Conservation (phyloP, 139 green algal genomes). For the Nannochloris sp. region DNA sequence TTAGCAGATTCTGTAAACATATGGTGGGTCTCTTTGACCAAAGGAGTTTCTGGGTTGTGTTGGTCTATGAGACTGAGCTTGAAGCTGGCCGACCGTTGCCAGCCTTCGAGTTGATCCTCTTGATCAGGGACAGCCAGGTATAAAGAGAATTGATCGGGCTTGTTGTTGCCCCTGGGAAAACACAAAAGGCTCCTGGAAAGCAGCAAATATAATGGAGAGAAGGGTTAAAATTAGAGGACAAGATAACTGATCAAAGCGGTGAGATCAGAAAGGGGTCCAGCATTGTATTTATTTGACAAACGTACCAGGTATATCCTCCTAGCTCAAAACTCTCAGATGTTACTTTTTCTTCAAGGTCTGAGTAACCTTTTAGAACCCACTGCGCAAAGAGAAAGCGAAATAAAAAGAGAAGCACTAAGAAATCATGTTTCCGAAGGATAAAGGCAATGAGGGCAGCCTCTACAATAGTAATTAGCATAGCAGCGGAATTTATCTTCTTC, state of each 20-base stretch:
- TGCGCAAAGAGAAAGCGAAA: slow-evolving; percentile 3
- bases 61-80: slow-evolving; percentile 72
- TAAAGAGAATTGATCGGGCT: slow-evolving; percentile 36
- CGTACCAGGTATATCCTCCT: slow-evolving; percentile 69
- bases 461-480: too few species aligned
- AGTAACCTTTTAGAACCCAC: slow-evolving; percentile 18
- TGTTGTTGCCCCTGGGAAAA: slow-evolving; percentile 58
- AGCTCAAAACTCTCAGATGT: slow-evolving; percentile 61
- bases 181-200: slow-evolving; percentile 65
- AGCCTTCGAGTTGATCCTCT: slow-evolving; percentile 31
- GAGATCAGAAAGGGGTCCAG: background rate
- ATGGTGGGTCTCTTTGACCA: slow-evolving; percentile 68
- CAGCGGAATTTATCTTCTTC: background rate
- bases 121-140: slow-evolving; percentile 73
- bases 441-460: too few species aligned
- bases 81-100: slow-evolving; percentile 68
- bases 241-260: background rate
- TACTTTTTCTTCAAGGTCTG: slow-evolving; percentile 27
- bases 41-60: slow-evolving; percentile 23
- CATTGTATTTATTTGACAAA: too few species aligned
- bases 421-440: too few species aligned
- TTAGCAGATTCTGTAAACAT: slow-evolving; percentile 51
- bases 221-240: background rate
- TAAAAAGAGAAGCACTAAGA: too few species aligned
- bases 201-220: too few species aligned